Percentiles rank a stretch among this genome's conserved stretches.
Conservation (phyloP, 768 basidiomycete genomes). For the Lentinula aciculospora region DNA sequence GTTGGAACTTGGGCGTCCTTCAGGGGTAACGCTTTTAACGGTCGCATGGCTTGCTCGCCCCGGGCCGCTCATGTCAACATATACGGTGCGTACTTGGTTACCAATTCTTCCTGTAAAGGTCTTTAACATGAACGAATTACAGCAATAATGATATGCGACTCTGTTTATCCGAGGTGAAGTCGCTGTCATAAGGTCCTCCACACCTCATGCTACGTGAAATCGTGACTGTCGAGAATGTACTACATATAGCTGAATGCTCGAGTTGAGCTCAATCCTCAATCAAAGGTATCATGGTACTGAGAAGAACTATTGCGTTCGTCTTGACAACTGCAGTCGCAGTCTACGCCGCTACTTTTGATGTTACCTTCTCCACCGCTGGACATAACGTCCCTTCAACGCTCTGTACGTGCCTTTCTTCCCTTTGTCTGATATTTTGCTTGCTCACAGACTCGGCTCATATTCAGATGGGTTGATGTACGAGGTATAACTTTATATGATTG, state of each 20-base stretch:
- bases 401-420: neutral
- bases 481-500: no score
- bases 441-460: neutral
- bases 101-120: no score
- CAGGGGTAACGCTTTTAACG: no score
- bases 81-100: no score
- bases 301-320: neutral
- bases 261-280: neutral
- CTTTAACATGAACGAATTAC: no score
- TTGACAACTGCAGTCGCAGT: neutral
- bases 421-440: no score
- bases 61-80: no score
- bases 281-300: neutral
- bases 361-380: neutral
- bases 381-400: neutral
- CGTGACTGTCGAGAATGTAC: neutral
- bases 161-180: neutral
- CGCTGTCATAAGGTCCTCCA: neutral
- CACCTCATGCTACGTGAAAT: neutral
- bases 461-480: slow-evolving; percentile 60
- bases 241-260: neutral
- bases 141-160: no score
- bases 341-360: neutral
- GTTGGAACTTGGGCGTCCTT: no score
- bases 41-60: no score